phyloP scores from a whole-genome alignment of 768 basidiomycete genomes.

The Termitomyces bulborhizus region DNA sequence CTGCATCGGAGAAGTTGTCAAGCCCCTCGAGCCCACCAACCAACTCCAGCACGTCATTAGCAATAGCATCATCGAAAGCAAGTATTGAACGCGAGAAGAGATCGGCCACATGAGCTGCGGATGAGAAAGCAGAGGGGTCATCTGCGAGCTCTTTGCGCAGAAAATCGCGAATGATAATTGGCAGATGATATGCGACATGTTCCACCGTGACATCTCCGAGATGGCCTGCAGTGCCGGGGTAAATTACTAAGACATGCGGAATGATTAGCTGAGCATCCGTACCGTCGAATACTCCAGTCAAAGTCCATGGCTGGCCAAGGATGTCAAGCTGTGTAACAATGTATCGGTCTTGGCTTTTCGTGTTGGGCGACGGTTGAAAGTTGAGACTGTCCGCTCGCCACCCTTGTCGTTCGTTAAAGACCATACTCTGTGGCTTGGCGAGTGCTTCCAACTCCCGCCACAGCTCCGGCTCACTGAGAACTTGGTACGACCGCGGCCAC shows the following conservation, averaged over 20 bases:
- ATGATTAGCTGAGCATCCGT: constrained; percentile 17
- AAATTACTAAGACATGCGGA: constrained; percentile 4
- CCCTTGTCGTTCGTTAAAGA: constrained; percentile 26
- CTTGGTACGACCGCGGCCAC: constrained; percentile 56
- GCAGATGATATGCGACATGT: constrained; percentile 62
- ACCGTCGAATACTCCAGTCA: constrained; percentile 71
- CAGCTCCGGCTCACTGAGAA: constrained; percentile 43
- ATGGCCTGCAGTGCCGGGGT: constrained; percentile 38
- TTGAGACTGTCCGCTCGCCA: constrained; percentile 55
- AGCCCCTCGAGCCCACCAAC: constrained; percentile 53
- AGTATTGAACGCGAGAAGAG: constrained; percentile 53
- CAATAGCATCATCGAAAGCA: constrained; percentile 63
- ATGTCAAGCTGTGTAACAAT: constrained; percentile 52
- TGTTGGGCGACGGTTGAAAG: constrained; percentile 55
- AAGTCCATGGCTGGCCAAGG: constrained; percentile 51
- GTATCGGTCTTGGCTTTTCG: constrained; percentile 59
- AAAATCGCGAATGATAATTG: constrained; percentile 59
- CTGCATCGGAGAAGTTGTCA: constrained; percentile 43
- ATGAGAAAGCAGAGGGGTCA: constrained; percentile 30
- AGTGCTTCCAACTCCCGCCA: constrained; percentile 45
- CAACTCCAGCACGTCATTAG: constrained; percentile 55
- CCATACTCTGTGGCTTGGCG: constrained; percentile 43
- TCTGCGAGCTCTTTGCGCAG: constrained; percentile 37
- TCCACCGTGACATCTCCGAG: constrained; percentile 65
- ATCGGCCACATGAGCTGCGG: constrained; percentile 46